These are phyloP conservation scores for Danielia oregonensis DNA, from an alignment of 805 yeast genomes.

Conservation along the genomic window DNA sequence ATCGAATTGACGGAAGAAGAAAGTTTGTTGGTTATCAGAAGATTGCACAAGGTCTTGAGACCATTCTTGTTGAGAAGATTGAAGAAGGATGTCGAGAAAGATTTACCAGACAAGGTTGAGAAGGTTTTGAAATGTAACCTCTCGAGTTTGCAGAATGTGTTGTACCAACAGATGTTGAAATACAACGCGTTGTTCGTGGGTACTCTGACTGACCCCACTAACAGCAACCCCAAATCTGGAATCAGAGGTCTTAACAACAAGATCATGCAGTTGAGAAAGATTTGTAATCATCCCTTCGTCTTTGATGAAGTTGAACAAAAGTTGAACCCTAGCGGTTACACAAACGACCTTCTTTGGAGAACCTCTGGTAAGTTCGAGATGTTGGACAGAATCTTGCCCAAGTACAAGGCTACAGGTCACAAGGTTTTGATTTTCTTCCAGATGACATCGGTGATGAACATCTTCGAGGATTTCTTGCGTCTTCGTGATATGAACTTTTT, in stretches of 20 bases:
- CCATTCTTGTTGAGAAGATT: slow-evolving; percentile 81
- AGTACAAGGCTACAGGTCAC: slow-evolving; percentile 70
- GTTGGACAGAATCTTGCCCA: slow-evolving; percentile 70
- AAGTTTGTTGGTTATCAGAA: slow-evolving; percentile 71
- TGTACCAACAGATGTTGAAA: slow-evolving; percentile 76
- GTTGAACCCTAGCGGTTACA: slow-evolving; percentile 57
- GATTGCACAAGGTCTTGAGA: slow-evolving; percentile 82
- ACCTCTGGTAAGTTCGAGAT: slow-evolving; percentile 78
- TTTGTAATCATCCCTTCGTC: slow-evolving; percentile 85
- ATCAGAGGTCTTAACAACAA: slow-evolving; percentile 76
- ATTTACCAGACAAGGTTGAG: slow-evolving; percentile 80
- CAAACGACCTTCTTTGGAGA: slow-evolving; percentile 70
- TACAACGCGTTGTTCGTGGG: slow-evolving; percentile 69
- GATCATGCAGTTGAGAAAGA: slow-evolving; percentile 80
- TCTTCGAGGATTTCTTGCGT: slow-evolving; percentile 80
- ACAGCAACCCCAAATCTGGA: slow-evolving; percentile 47
- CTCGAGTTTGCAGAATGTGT: slow-evolving; percentile 64
- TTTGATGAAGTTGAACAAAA: slow-evolving; percentile 77
- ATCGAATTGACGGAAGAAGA: slow-evolving; percentile 84
- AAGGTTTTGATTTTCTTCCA: slow-evolving; percentile 80
- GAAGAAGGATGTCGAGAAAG: slow-evolving; percentile 84
- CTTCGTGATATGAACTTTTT: slow-evolving; percentile 63
- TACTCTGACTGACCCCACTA: slow-evolving; percentile 50
- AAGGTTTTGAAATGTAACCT: slow-evolving; percentile 76
- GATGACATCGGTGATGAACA: slow-evolving; percentile 88